phyloP scores from a whole-genome alignment of 2,329 filamentous ascomycete species.

The Colletotrichum liaoningense region DNA sequence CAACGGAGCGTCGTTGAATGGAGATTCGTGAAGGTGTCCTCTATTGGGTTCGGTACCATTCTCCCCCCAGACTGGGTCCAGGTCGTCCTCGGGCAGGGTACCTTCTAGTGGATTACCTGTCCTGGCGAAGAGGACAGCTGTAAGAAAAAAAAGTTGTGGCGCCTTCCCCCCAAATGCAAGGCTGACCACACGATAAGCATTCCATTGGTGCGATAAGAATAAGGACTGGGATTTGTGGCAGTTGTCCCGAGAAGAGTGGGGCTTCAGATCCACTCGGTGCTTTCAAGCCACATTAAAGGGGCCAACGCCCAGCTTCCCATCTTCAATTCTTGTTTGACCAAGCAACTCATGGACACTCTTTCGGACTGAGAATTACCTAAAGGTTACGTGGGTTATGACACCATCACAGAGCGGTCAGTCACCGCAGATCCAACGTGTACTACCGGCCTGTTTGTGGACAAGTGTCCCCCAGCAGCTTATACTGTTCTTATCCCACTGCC shows the following conservation, averaged over 20 bases:
- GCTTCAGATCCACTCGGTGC: neutral
- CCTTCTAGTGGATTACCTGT: slow-evolving; percentile 26
- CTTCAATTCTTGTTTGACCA: neutral
- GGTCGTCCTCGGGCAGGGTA: slow-evolving; percentile 23
- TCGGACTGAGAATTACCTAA: slow-evolving; percentile 18
- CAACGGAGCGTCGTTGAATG: slow-evolving; percentile 16
- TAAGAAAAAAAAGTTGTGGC: slow-evolving; percentile 32
- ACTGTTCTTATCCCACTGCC: neutral
- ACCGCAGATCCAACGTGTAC: neutral
- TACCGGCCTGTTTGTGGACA: neutral
- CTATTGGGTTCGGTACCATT: slow-evolving; percentile 31
- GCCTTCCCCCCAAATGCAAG: slow-evolving; percentile 12
- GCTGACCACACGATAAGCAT: slow-evolving; percentile 26
- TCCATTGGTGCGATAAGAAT: slow-evolving; percentile 32
- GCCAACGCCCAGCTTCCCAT: slow-evolving; percentile 19
- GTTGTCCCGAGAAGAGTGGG: slow-evolving; percentile 13
- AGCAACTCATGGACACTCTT: neutral
- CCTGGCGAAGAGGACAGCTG: slow-evolving; percentile 36
- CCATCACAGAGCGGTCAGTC: slow-evolving; percentile 13
- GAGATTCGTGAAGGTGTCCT: slow-evolving; percentile 34
- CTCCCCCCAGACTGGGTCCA: slow-evolving; percentile 20
- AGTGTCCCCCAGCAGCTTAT: neutral
- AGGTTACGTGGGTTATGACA: slow-evolving; percentile 28
- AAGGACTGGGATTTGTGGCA: slow-evolving; percentile 19
- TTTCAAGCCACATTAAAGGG: slow-evolving; percentile 24